Base-by-base conservation (phyloP, 805 yeast species). In the Debaryomyces prosopidis region DNA sequence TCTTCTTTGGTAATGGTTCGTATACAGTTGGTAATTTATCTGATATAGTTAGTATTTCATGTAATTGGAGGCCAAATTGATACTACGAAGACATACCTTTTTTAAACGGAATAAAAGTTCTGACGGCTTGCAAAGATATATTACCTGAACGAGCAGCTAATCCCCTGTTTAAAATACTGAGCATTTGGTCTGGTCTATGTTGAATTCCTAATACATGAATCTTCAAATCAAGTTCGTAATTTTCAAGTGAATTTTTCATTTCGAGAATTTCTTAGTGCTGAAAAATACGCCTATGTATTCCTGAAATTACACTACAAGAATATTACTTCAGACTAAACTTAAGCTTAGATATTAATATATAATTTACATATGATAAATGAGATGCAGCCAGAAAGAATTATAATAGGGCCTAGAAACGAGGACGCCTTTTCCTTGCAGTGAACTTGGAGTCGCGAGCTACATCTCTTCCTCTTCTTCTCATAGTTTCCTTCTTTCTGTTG, bases 371-470 rank as follows among this genome's bases (percentile, higher is more conserved):
- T 39, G 30, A 31, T 26, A 9, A 28, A 43, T 38, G 39, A 16
- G 12, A 26, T 14, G 30, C 14, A 17, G 20, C 14, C 8, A 17
- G 18, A 41, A 28, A 18, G 28, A n/a, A 26, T 6, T 2, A 30
- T 30, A 14, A 5, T 30, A 2, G 16, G 14, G 17, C 17, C 43
- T 55, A 73, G 50, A 73, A 73, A 40, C 75, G 60, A 23, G 75
- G 67, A 43, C 73, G 62, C 71, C 78, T 71, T 60, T 70, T 68
- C 71, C 99, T 81, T 40, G 95, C 98, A 2, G 97, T 88, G 67
- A 85, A 92, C 64, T 86, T 88, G 47, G 96, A 87, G 64, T 94
- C 99, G 50, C 75, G 76, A 3, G 98, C 96, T 5, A 92, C 98
- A 34, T 71, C 67, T 63, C 87, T 87, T 37, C 99, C 99, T 60